A percentile compares a stretch with the other conserved stretches of the same genome.
Evolutionary conservation across 2,329 filamentous ascomycete species (phyloP).

Genomic region (Penicillium sp.): DNA sequence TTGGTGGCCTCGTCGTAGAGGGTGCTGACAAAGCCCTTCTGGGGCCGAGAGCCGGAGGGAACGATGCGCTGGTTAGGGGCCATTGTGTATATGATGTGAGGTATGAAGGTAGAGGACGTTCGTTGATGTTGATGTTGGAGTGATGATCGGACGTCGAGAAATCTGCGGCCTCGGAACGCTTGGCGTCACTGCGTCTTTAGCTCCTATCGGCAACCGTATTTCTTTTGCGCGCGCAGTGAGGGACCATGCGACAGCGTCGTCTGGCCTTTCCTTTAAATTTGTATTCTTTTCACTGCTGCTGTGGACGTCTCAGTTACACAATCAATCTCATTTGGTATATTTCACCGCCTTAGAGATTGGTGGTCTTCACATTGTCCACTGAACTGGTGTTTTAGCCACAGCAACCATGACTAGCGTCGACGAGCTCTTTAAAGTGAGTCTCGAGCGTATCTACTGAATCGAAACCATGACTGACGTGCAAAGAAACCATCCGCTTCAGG

Average conservation of each 20-base stretch:
- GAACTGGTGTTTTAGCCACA: constrained; percentile 13
- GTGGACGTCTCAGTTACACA: background rate
- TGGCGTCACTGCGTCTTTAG: constrained; percentile 35
- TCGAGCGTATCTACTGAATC: background rate
- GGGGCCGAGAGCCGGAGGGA: constrained; percentile 48
- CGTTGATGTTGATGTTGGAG: constrained; percentile 6
- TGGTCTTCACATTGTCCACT: background rate
- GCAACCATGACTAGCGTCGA: constrained; percentile 57
- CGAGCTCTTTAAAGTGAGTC: constrained; percentile 56
- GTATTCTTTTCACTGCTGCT: background rate
- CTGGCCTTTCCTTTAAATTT: background rate
- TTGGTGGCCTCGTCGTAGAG: constrained; percentile 63
- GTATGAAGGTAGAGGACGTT: background rate
- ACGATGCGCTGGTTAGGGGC: constrained; percentile 59
- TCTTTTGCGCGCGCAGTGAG: constrained; percentile 17
- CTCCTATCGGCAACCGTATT: constrained; percentile 20
- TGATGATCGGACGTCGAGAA: constrained; percentile 26
- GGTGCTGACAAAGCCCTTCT: constrained; percentile 54
- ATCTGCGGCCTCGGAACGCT: constrained; percentile 30
- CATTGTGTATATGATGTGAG: constrained; percentile 48
- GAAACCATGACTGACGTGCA: constrained; percentile 16
- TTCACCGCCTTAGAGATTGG: background rate
- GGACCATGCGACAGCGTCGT: constrained; percentile 3
- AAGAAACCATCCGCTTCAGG: constrained; percentile 50
- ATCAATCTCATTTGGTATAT: background rate